A percentile compares a stretch with the other conserved stretches of the same genome.
phyloP scores from a whole-genome alignment of 352 stramenopile species.

The Phytophthora cryptogea region DNA sequence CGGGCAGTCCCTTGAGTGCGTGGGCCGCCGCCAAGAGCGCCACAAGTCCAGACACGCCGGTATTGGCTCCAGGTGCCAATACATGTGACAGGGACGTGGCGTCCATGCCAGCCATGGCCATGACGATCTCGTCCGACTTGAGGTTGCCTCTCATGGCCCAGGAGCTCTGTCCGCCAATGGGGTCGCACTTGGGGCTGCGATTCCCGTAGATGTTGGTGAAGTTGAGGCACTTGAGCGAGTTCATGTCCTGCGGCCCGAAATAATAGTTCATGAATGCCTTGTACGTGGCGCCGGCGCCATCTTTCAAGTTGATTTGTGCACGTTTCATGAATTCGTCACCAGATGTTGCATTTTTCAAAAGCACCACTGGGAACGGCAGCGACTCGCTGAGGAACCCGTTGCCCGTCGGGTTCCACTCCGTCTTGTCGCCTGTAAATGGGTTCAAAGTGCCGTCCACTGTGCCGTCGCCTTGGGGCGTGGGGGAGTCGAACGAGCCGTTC shows the following conservation, averaged over 20 bases:
- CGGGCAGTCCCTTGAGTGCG: conserved; percentile 66
- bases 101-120: conserved; percentile 86
- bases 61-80: conserved; percentile 72
- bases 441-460: conserved; percentile 73
- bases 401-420: conserved; percentile 68
- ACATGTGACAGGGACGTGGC: conserved; percentile 72
- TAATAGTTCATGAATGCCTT: conserved; percentile 86
- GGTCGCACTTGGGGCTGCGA: conserved; percentile 69
- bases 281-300: conserved; percentile 54
- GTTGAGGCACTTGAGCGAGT: conserved; percentile 67
- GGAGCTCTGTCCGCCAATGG: conserved; percentile 78
- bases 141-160: conserved; percentile 69
- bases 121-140: conserved; percentile 51
- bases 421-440: conserved; percentile 59
- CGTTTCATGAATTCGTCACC: conserved; percentile 54
- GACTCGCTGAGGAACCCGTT: conserved; percentile 43
- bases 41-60: conserved; percentile 70
- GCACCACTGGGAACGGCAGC: conserved; percentile 72
- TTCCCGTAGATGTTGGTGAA: conserved; percentile 81
- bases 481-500: conserved; percentile 58
- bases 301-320: conserved; percentile 62
- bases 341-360: conserved; percentile 49
- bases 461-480: conserved; percentile 63
- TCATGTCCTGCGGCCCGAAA: conserved; percentile 77
- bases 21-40: conserved; percentile 75